phyloP scores from a whole-genome alignment of 495 filamentous ascomycete genomes.

The Tricharina praecox region DNA sequence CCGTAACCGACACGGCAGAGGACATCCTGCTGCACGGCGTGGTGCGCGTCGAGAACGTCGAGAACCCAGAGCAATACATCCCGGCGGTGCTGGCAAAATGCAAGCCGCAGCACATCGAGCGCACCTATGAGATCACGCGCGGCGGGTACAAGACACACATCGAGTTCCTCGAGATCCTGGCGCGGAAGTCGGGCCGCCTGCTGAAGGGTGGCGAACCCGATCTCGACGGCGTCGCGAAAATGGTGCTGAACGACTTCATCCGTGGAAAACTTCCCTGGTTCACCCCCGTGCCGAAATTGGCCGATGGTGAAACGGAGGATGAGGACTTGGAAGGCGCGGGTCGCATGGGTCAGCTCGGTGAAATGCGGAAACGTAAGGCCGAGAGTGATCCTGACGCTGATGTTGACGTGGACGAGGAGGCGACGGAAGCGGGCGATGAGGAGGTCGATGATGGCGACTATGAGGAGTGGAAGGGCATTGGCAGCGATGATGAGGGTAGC shows the following conservation, averaged over 20 bases:
- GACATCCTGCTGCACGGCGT: slow-evolving; percentile 88
- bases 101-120: slow-evolving; percentile 72
- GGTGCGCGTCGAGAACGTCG: slow-evolving; percentile 83
- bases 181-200: slow-evolving; percentile 70
- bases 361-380: slow-evolving; percentile 44
- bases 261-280: slow-evolving; percentile 94
- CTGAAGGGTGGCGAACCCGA: slow-evolving; percentile 84
- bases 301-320: slow-evolving; percentile 36
- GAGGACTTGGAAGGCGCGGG: slow-evolving; percentile 38
- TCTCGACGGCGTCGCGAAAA: slow-evolving; percentile 82
- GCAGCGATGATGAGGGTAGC: background rate
- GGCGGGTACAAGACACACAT: slow-evolving; percentile 54
- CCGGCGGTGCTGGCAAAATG: slow-evolving; percentile 62
- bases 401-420: slow-evolving; percentile 5
- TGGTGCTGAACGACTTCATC: slow-evolving; percentile 89
- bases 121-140: slow-evolving; percentile 83
- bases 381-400: slow-evolving; percentile 24
- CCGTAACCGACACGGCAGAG: slow-evolving; percentile 56
- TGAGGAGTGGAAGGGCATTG: background rate
- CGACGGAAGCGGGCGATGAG: background rate
- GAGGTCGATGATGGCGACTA: too few relatives aligned
- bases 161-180: slow-evolving; percentile 73
- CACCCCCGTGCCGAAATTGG: slow-evolving; percentile 53
- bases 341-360: slow-evolving; percentile 38
- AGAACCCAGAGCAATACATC: slow-evolving; percentile 91